These are phyloP conservation scores for Sarocladiaceae sp. DNA, from an alignment of 2,329 filamentous ascomycete genomes.

Conservation along the genomic window DNA sequence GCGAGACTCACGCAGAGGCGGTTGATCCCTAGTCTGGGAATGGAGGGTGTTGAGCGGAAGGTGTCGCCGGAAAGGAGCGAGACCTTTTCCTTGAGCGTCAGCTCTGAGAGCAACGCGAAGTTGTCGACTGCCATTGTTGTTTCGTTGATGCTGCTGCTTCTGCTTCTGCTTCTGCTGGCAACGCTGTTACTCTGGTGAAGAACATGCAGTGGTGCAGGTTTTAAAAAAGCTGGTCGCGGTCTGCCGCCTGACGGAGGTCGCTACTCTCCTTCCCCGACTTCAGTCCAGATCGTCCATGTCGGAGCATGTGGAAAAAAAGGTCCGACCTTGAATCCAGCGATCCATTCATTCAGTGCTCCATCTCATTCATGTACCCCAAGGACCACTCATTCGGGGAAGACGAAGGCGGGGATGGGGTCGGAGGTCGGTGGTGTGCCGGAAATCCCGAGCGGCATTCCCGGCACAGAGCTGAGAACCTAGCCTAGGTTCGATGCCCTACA, in stretches of 20 bases:
- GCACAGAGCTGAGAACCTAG: no score
- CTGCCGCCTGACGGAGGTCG: no score
- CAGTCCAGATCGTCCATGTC: no score
- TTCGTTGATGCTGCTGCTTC: not conserved
- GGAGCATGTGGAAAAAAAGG: no score
- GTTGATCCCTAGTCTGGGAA: not conserved
- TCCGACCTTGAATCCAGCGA: no score
- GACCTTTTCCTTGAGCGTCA: conserved; percentile 10
- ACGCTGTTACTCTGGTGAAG: not conserved
- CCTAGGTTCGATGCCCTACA: no score
- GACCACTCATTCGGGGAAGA: not conserved
- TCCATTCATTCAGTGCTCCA: no score
- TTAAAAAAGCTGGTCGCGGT: no score
- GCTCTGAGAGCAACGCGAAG: conserved; percentile 1
- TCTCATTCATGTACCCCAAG: not conserved
- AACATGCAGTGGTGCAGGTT: not conserved
- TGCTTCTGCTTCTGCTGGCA: not conserved
- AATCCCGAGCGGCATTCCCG: not conserved
- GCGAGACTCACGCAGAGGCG: not conserved
- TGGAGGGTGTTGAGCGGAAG: not conserved
- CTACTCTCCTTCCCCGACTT: no score
- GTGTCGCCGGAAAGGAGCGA: conserved; percentile 2
- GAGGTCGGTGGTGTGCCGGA: no score
- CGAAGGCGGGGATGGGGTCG: not conserved
- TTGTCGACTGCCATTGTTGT: not conserved